Evolutionary conservation across 2,329 filamentous ascomycete genomes (phyloP).

Genomic region (Lasiodiplodia gonubiensis): DNA sequence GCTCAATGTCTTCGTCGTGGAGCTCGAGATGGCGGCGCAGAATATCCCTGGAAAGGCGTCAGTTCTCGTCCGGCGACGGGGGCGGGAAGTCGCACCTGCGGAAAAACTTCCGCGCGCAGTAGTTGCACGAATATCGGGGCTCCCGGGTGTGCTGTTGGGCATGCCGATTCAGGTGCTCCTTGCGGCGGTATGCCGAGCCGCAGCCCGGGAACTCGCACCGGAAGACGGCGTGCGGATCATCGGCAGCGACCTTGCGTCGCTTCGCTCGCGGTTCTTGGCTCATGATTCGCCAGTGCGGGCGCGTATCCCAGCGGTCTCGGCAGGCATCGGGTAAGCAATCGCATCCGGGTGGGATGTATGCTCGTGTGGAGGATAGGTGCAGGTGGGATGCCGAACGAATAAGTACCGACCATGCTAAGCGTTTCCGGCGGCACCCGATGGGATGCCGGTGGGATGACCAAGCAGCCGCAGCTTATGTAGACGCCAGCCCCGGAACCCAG

Average conservation of each 20-base stretch:
- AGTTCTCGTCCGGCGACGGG: too few species aligned
- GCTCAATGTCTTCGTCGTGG: constrained; percentile 9
- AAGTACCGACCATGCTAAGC: constrained; percentile 5
- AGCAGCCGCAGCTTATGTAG: background rate
- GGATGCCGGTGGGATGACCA: constrained; percentile 19
- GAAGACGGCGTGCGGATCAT: constrained; percentile 11
- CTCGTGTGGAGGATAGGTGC: background rate
- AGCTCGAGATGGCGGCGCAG: constrained; percentile 14
- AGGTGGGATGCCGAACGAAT: constrained; percentile 6
- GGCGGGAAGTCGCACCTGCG: too few species aligned
- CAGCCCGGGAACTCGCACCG: constrained; percentile 14
- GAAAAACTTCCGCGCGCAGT: constrained; percentile 12
- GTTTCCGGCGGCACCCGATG: background rate
- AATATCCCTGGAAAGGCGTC: constrained; percentile 13
- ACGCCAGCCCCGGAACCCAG: background rate
- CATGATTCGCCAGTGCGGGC: background rate
- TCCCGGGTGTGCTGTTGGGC: constrained; percentile 14
- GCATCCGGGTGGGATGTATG: background rate
- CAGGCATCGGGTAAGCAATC: background rate
- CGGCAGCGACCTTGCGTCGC: background rate
- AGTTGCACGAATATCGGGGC: constrained; percentile 2
- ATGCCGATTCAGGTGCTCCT: constrained; percentile 24
- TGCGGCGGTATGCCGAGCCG: constrained; percentile 14
- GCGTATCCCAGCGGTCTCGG: constrained; percentile 11
- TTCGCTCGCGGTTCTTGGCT: constrained; percentile 5